Evolutionary conservation across 305 asterid genomes (phyloP).

Genomic region (Withania somnifera): DNA sequence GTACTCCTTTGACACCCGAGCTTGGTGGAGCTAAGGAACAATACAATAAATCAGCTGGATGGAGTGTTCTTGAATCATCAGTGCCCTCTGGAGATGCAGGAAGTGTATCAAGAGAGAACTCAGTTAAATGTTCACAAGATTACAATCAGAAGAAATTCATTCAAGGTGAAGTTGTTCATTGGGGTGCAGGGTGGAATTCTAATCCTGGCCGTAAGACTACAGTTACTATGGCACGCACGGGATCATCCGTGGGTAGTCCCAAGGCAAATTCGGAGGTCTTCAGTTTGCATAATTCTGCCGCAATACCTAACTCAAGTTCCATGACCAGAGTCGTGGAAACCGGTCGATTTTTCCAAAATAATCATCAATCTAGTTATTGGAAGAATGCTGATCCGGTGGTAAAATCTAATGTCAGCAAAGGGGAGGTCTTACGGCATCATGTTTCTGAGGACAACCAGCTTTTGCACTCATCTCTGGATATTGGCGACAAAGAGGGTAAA

Average conservation of each 20-base stretch:
- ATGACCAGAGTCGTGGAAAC: constrained; percentile 28
- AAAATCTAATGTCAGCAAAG: constrained; percentile 37
- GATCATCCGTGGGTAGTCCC: constrained; percentile 24
- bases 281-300: constrained; percentile 32
- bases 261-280: constrained; percentile 31
- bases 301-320: constrained; percentile 24
- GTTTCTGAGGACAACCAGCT: constrained; percentile 27
- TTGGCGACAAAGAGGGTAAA: constrained; percentile 27
- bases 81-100: constrained; percentile 26
- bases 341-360: constrained; percentile 34
- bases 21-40: constrained; percentile 25
- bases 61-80: constrained; percentile 32
- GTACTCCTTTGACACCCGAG: constrained; percentile 28
- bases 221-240: constrained; percentile 24
- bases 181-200: constrained; percentile 37
- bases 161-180: constrained; percentile 36
- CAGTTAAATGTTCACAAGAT: constrained; percentile 22
- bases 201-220: constrained; percentile 27
- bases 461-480: constrained; percentile 15
- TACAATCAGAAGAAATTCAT: constrained; percentile 20
- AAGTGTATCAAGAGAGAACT: constrained; percentile 22
- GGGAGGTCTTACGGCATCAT: constrained; percentile 32
- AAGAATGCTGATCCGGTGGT: constrained; percentile 34
- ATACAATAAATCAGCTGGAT: constrained; percentile 27
- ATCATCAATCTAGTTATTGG: constrained; percentile 45